phyloP scores from a whole-genome alignment of 352 stramenopile species.

The Plasmopara muralis region DNA sequence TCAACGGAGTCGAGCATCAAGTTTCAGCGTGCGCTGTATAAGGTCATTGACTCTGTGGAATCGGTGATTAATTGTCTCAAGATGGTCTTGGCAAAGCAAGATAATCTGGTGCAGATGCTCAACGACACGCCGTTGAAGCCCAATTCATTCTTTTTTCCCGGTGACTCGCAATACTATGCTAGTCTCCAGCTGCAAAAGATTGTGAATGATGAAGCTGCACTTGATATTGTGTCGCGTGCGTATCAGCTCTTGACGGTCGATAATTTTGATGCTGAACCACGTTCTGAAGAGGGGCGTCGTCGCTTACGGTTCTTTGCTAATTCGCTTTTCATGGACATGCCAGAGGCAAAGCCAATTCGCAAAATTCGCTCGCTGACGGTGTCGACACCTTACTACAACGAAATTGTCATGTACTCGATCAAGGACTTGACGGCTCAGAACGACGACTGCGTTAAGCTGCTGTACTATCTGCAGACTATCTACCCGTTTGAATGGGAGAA shows the following conservation, averaged over 20 bases:
- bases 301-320: slow-evolving; percentile 81
- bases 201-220: slow-evolving; percentile 68
- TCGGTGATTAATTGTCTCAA: slow-evolving; percentile 76
- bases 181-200: slow-evolving; percentile 71
- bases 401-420: slow-evolving; percentile 86
- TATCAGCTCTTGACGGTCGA: slow-evolving; percentile 80
- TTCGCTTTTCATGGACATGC: slow-evolving; percentile 87
- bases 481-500: slow-evolving; percentile 83
- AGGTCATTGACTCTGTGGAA: slow-evolving; percentile 78
- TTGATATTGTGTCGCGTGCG: slow-evolving; percentile 76
- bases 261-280: slow-evolving; percentile 80
- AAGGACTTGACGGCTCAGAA: slow-evolving; percentile 82
- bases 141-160: slow-evolving; percentile 86
- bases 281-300: slow-evolving; percentile 72
- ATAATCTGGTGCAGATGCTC: slow-evolving; percentile 74
- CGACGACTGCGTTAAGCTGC: slow-evolving; percentile 90
- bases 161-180: slow-evolving; percentile 70
- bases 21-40: slow-evolving; percentile 77
- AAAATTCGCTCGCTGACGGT: slow-evolving; percentile 78
- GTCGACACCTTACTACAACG: slow-evolving; percentile 80
- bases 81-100: slow-evolving; percentile 75
- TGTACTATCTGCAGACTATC: slow-evolving; percentile 93
- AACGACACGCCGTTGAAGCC: slow-evolving; percentile 79
- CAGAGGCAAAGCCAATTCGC: slow-evolving; percentile 71
- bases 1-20: slow-evolving; percentile 73